These are phyloP conservation scores for Amanita subjunquillea DNA, from an alignment of 768 basidiomycete species.

Conservation along the genomic window DNA sequence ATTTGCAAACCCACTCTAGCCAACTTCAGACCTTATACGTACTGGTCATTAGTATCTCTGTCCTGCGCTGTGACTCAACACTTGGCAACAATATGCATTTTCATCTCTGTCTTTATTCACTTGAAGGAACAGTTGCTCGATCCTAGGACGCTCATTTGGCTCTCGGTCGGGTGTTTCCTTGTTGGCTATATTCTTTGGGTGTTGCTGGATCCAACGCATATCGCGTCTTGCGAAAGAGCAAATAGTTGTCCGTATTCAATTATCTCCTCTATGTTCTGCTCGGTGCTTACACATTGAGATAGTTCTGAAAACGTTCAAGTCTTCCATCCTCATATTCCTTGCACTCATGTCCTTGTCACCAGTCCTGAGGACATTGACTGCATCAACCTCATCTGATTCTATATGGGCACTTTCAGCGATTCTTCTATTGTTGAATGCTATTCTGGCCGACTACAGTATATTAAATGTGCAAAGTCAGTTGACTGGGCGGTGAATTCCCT, in stretches of 20 bases:
- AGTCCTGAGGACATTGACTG: constrained; percentile 83
- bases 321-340: constrained; percentile 80
- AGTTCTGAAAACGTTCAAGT: constrained; percentile 71
- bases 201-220: constrained; percentile 27
- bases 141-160: constrained; percentile 58
- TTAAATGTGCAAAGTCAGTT: constrained; percentile 29
- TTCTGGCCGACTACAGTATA: constrained; percentile 76
- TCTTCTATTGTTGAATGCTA: constrained; percentile 71
- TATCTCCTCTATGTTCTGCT: not conserved
- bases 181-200: constrained; percentile 58
- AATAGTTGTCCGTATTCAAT: constrained; percentile 18
- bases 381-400: constrained; percentile 92
- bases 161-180: constrained; percentile 50
- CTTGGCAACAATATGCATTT: constrained; percentile 68
- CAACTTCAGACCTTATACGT: constrained; percentile 72
- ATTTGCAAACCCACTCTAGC: constrained; percentile 30
- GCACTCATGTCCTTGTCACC: constrained; percentile 86
- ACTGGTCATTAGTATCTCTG: constrained; percentile 59
- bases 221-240: constrained; percentile 15
- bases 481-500: constrained; percentile 45
- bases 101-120: constrained; percentile 70
- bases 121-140: constrained; percentile 57
- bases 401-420: constrained; percentile 92
- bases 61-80: constrained; percentile 80
- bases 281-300: constrained; percentile 1